A percentile compares a stretch with the other conserved stretches of the same genome.
phyloP scores from a whole-genome alignment of 2,329 filamentous ascomycete species.

The Claviceps sp. region DNA sequence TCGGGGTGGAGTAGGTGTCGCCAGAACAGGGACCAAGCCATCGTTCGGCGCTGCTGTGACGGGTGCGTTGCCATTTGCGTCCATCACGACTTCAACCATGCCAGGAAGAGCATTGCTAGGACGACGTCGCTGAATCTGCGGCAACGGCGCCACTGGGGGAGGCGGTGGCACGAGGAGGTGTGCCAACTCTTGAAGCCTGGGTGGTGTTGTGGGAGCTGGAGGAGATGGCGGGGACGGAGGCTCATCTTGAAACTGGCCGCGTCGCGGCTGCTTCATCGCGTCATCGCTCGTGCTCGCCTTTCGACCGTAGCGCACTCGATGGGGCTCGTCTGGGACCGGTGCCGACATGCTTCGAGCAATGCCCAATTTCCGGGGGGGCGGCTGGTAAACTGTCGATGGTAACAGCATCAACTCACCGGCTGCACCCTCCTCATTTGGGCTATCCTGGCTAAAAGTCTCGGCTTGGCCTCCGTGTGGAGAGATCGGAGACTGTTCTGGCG shows the following conservation, averaged over 20 bases:
- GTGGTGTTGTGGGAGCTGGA: constrained; percentile 33
- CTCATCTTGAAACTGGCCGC: constrained; percentile 35
- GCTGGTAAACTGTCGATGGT: constrained; percentile 48
- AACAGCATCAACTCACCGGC: constrained; percentile 31
- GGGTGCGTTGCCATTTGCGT: constrained; percentile 35
- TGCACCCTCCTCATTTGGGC: constrained; percentile 18
- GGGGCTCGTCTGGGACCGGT: constrained; percentile 28
- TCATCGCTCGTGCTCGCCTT: constrained; percentile 28
- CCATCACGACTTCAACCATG: constrained; percentile 54
- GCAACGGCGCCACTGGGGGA: constrained; percentile 46
- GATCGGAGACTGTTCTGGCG: constrained; percentile 44
- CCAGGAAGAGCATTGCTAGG: constrained; percentile 36
- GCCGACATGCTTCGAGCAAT: constrained; percentile 52
- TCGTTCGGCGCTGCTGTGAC: constrained; percentile 25
- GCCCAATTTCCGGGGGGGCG: constrained; percentile 28
- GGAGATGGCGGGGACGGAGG: constrained; percentile 34
- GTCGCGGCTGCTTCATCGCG: constrained; percentile 25
- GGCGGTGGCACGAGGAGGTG: constrained; percentile 48
- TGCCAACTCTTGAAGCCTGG: constrained; percentile 48
- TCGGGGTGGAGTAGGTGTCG: constrained; percentile 29
- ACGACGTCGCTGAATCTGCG: constrained; percentile 26
- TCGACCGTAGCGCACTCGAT: constrained; percentile 17
- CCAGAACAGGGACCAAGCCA: constrained; percentile 29
- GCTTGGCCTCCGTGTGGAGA: constrained; percentile 27
- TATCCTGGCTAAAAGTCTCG: constrained; percentile 25